Base-by-base conservation (phyloP, 176 grass and related monocot genomes). In the Cymbopogon citratus region DNA sequence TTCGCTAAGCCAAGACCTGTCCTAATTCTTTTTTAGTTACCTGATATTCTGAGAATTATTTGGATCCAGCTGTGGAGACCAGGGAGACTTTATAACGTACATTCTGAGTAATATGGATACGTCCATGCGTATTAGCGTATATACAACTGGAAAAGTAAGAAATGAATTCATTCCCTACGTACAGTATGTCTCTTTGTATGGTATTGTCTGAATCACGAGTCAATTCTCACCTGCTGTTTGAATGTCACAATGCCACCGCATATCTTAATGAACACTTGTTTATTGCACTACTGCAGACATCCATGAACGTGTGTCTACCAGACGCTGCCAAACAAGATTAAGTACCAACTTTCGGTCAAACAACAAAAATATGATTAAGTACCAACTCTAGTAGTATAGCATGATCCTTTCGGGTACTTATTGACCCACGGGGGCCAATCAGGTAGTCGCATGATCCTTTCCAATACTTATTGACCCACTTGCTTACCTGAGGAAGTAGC, bases 11-110 rank as follows among this genome's bases (percentile, higher is more conserved):
- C 7, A 38, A 67, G 18, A 36, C 15, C 31, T 21, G 33, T 16
- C 26, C 5, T 60, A 31, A 72, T n/a, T 15, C 34, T 36, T 36
- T n/a, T n/a, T n/a, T n/a, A n/a, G n/a, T 33, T 49, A 76, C n/a
- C 16, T 56, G 66, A 76, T 83, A 49, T 39, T 66, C 18, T 68
- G 12, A 35, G 1, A 77, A 77, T 70, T 43, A 26, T 85, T 27
- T 75, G 9, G 28, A 75, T 38, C 71, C 60, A 28, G 72, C 9
- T 54, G 15, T 21, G 71, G 24, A 25, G 36, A 60, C 36, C 1
- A n/a, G 67, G 14, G 43, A 38, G 70, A 9, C 40, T 75, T 27
- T 21, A 63, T 36, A 56, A 48, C 5, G 12, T 64, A 51, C 57
- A 74, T 63, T 23, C 11, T 5, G n/a, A n/a, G n/a, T 49, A 23